phyloP scores from a whole-genome alignment of 2,329 filamentous ascomycete genomes.

The Ophiosphaerella herpotricha region DNA sequence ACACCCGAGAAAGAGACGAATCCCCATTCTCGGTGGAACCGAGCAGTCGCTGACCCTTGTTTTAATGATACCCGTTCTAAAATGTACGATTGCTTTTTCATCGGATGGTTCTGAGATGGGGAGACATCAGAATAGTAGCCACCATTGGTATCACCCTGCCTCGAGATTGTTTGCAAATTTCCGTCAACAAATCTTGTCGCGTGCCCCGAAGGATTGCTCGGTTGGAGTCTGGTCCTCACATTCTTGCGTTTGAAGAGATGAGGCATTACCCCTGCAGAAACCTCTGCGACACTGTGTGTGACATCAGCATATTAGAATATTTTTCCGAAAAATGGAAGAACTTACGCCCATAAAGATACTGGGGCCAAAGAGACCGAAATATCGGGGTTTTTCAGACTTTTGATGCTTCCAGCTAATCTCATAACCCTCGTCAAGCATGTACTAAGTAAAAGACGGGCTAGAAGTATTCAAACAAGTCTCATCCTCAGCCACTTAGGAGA shows the following conservation, averaged over 20 bases:
- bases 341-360: conserved; percentile 4
- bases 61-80: background rate
- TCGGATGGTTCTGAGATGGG: background rate
- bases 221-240: conserved; percentile 1
- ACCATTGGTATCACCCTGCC: background rate
- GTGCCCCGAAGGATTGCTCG: background rate
- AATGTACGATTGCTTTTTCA: background rate
- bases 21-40: background rate
- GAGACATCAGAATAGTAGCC: background rate
- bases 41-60: background rate
- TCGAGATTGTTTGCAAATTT: background rate
- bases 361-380: conserved; percentile 1
- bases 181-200: background rate
- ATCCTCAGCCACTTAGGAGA: background rate
- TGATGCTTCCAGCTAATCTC: conserved; percentile 1
- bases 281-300: background rate
- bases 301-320: background rate
- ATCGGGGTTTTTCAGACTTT: conserved; percentile 1
- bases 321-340: background rate
- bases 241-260: conserved; percentile 1
- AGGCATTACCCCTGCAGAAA: background rate
- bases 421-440: conserved; percentile 6
- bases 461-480: background rate
- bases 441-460: background rate
- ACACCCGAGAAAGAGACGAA: background rate